These are phyloP conservation scores for Magnaporthales sp. DNA, from an alignment of 2,329 filamentous ascomycete species.

Conservation along the genomic window DNA sequence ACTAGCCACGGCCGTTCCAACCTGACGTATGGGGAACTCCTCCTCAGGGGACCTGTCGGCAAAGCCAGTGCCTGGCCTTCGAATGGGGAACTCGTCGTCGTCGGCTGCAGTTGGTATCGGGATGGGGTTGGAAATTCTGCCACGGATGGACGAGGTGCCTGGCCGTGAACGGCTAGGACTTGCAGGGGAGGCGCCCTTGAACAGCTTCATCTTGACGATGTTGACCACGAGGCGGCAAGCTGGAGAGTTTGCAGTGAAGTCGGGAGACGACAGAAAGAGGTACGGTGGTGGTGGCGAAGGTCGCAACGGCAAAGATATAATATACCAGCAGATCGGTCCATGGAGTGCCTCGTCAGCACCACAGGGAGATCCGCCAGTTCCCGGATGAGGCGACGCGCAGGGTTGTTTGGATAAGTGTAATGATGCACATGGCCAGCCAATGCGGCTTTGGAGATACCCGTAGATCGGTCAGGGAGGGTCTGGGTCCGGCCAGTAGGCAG, in stretches of 20 bases:
- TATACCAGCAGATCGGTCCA: neutral
- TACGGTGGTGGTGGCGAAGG: neutral
- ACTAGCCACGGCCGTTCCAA: conserved; percentile 23
- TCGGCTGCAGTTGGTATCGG: conserved; percentile 39
- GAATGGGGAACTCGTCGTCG: conserved; percentile 46
- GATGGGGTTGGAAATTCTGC: conserved; percentile 53
- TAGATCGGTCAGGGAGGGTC: neutral
- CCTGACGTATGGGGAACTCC: conserved; percentile 16
- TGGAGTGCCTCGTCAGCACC: neutral
- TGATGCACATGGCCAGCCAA: conserved; percentile 20
- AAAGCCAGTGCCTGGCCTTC: conserved; percentile 28
- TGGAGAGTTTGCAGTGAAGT: conserved; percentile 13
- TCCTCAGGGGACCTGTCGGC: conserved; percentile 22
- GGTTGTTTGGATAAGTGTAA: conserved; percentile 8
- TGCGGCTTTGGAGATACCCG: conserved; percentile 10
- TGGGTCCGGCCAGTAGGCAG: neutral
- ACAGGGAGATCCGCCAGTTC: neutral
- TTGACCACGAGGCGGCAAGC: neutral
- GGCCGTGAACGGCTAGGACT: conserved; percentile 26
- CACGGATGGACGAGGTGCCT: conserved; percentile 40
- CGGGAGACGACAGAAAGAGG: neutral
- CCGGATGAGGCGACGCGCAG: conserved; percentile 8
- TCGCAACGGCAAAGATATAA: neutral
- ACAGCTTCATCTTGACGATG: conserved; percentile 30
- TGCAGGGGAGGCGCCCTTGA: conserved; percentile 31